Percentiles rank a stretch among this genome's conserved stretches.
These are phyloP conservation scores for Alnus rubra DNA, from an alignment of 306 rosid species.

Conservation along the genomic window DNA sequence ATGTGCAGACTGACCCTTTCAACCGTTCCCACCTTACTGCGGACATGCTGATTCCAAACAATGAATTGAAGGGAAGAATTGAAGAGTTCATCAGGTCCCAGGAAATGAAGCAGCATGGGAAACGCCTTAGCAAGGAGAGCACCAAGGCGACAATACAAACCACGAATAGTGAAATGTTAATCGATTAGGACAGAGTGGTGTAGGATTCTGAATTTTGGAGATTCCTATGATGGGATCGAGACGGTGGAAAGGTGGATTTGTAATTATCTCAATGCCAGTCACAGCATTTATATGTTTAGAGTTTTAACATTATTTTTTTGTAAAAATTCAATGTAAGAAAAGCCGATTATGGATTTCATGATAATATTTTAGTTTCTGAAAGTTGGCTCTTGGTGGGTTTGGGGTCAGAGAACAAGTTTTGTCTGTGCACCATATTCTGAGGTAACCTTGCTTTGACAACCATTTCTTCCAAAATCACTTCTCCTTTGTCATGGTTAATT, in stretches of 20 bases:
- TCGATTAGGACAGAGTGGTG: slow-evolving; percentile 50
- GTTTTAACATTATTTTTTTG: background rate
- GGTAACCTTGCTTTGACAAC: too few species aligned
- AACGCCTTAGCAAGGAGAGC: slow-evolving; percentile 52
- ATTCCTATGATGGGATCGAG: background rate
- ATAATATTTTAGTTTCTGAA: too few species aligned
- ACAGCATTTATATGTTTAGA: background rate
- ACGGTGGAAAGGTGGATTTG: background rate
- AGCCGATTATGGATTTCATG: background rate
- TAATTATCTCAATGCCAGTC: background rate
- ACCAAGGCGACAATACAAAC: slow-evolving; percentile 72
- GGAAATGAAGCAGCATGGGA: slow-evolving; percentile 57
- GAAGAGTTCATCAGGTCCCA: slow-evolving; percentile 78
- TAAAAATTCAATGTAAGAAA: background rate
- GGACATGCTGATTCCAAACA: slow-evolving; percentile 81
- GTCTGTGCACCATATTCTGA: too few species aligned
- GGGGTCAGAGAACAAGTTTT: too few species aligned
- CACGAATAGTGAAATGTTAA: slow-evolving; percentile 71
- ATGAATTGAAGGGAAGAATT: slow-evolving; percentile 70
- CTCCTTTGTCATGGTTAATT: too few species aligned
- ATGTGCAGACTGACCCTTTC: slow-evolving; percentile 87
- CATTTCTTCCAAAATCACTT: too few species aligned
- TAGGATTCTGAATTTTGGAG: slow-evolving; percentile 1
- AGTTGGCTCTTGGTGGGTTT: too few species aligned
- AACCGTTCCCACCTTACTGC: slow-evolving; percentile 92